Evolutionary conservation across 2,329 filamentous ascomycete species (phyloP).

Genomic region (Graphilbum ipis-grandicollis): DNA sequence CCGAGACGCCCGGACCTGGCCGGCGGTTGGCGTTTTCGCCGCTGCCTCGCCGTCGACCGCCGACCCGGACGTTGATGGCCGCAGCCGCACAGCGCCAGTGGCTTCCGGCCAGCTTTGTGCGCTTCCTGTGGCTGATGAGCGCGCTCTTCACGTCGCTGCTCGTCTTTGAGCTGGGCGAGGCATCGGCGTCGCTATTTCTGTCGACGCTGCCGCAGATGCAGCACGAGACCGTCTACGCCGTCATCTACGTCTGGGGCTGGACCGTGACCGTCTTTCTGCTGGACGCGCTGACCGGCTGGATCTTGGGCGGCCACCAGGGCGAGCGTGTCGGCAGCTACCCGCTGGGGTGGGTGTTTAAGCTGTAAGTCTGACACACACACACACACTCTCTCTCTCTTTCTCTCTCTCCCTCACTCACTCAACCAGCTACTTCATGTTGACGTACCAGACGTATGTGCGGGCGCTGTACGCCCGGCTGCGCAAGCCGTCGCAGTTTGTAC

Average conservation of each 20-base stretch:
- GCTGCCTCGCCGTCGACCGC: slow-evolving; percentile 10
- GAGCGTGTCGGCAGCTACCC: slow-evolving; percentile 53
- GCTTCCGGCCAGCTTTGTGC: slow-evolving; percentile 49
- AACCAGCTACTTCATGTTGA: slow-evolving; percentile 45
- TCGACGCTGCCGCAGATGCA: slow-evolving; percentile 34
- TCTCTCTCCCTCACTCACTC: neutral
- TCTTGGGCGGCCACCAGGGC: slow-evolving; percentile 46
- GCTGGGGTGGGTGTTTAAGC: slow-evolving; percentile 54
- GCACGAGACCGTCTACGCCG: slow-evolving; percentile 47
- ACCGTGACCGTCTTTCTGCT: slow-evolving; percentile 47
- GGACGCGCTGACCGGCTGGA: slow-evolving; percentile 48
- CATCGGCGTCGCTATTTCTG: slow-evolving; percentile 52
- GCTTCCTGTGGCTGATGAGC: slow-evolving; percentile 53
- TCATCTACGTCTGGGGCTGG: slow-evolving; percentile 56
- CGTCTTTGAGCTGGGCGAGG: slow-evolving; percentile 50
- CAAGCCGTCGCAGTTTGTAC: slow-evolving; percentile 45
- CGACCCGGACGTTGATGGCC: slow-evolving; percentile 9
- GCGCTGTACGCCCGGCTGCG: slow-evolving; percentile 51
- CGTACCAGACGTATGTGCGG: slow-evolving; percentile 55
- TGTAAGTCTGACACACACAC: slow-evolving; percentile 24
- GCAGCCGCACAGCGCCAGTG: slow-evolving; percentile 32
- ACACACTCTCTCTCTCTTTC: too few relatives aligned
- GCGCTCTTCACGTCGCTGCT: slow-evolving; percentile 44
- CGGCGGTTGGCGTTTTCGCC: too few relatives aligned
- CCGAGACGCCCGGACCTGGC: slow-evolving; percentile 33